A percentile compares a stretch with the other conserved stretches of the same genome.
phyloP scores from a whole-genome alignment of 331 rosid genomes.

The Spiraea crenata region DNA sequence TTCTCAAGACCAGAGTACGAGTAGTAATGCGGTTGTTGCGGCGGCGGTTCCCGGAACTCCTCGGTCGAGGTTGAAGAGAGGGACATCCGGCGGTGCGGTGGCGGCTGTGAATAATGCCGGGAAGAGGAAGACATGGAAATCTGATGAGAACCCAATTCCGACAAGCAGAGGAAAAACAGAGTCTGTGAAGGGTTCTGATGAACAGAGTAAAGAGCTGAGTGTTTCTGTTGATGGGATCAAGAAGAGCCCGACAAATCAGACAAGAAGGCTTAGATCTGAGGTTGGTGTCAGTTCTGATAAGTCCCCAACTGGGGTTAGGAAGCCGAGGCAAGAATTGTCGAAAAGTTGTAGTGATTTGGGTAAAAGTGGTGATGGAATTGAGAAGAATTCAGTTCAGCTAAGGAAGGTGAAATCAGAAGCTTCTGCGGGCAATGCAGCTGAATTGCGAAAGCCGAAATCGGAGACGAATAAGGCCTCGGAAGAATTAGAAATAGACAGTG shows the following conservation, averaged over 20 bases:
- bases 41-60: background rate
- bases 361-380: slow-evolving; percentile 28
- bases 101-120: slow-evolving; percentile 20
- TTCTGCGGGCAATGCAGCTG: slow-evolving; percentile 1
- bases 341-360: slow-evolving; percentile 30
- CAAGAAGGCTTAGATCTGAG: slow-evolving; percentile 46
- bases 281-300: slow-evolving; percentile 30
- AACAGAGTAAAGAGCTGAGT: slow-evolving; percentile 42
- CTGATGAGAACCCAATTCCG: slow-evolving; percentile 46
- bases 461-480: slow-evolving; percentile 19
- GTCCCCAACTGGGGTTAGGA: slow-evolving; percentile 47
- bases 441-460: slow-evolving; percentile 10
- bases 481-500: slow-evolving; percentile 34
- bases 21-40: slow-evolving; percentile 7
- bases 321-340: slow-evolving; percentile 36
- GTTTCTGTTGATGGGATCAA: slow-evolving; percentile 45
- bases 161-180: slow-evolving; percentile 38
- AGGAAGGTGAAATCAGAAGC: slow-evolving; percentile 55
- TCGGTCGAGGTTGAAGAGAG: slow-evolving; percentile 37
- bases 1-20: slow-evolving; percentile 20
- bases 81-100: slow-evolving; percentile 20
- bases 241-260: slow-evolving; percentile 47
- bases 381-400: slow-evolving; percentile 33
- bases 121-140: slow-evolving; percentile 77
- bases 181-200: slow-evolving; percentile 33